These are phyloP conservation scores for Endoconidiophora laricicola DNA, from an alignment of 2,329 filamentous ascomycete species.

Conservation along the genomic window DNA sequence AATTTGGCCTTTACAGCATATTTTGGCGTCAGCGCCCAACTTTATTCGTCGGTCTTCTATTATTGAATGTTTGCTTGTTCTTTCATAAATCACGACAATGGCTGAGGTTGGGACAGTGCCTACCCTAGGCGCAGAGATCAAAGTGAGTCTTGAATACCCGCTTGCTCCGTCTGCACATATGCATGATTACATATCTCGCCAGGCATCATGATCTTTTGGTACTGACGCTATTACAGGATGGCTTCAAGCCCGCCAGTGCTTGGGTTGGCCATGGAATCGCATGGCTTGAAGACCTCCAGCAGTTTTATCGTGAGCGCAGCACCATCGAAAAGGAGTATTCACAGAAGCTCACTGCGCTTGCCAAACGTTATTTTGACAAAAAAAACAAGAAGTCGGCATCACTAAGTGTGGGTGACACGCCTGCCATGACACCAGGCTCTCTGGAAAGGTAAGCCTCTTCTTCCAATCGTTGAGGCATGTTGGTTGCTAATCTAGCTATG, in stretches of 20 bases:
- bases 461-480: not conserved
- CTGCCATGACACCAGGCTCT: conserved; percentile 83
- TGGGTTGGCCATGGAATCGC: conserved; percentile 82
- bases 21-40: conserved; percentile 14
- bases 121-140: conserved; percentile 85
- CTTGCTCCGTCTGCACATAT: not conserved
- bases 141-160: conserved; percentile 40
- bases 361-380: conserved; percentile 95
- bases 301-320: conserved; percentile 91
- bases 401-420: conserved; percentile 85
- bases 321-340: conserved; percentile 95
- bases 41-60: conserved; percentile 6
- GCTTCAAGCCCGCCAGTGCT: conserved; percentile 83
- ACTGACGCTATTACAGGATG: conserved; percentile 45
- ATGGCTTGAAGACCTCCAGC: conserved; percentile 93
- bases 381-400: conserved; percentile 79
- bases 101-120: conserved; percentile 64
- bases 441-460: conserved; percentile 53
- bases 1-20: not conserved
- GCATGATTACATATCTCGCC: not conserved
- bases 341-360: conserved; percentile 67
- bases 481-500: not conserved
- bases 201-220: not conserved
- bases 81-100: conserved; percentile 33
- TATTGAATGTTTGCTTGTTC: conserved; percentile 7